Base-by-base conservation (phyloP, 768 basidiomycete species). In the Saitozyma sp. region DNA sequence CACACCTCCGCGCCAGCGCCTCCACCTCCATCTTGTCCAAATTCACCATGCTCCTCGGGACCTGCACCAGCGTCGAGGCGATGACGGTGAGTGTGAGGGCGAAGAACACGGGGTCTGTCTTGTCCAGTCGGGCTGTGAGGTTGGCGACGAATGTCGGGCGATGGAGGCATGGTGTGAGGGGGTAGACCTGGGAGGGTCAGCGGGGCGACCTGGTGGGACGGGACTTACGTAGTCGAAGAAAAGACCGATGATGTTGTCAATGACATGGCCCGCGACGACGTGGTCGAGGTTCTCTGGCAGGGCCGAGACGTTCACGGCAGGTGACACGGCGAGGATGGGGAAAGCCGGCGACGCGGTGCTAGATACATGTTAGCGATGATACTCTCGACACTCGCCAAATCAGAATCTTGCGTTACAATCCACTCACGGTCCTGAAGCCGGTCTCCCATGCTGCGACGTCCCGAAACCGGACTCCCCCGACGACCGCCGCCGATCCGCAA, bases 131-230 rank as follows among this genome's bases (percentile, higher is more conserved):
- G 0, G 87, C 83, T 62, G 88, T 86, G 39, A 96, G 83, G 79
- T 92, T 89, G n/a, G 90, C 88, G 86, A 93, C 87, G 77, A 93
- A 94, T 0, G 90, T 91, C 40, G 91, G 91, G 71, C 89, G 90
- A 81, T 96, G 92, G 45, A 96, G 82, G 78, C 91, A 92, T 6
- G 92, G 92, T 8, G 91, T 95, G 49, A 95, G 84, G 8, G 92
- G 91, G 77, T 92, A 92, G 53, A 95, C 91, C 73, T 74, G 55
- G 10, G 14, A 2, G 16, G 5, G 11, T 10, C 8, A 58, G 56
- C 16, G n/a, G 38, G 45, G 16, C 13, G 46, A 50, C 8, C n/a
- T 19, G 45, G 8, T 29, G 29, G 29, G 29, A 29, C 29, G 29
- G n/a, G 29, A 68, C 72, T 56, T 46, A 75, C 74, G 56, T 69